These are phyloP conservation scores for Neurospora sp. DNA, from an alignment of 495 filamentous ascomycete genomes.

Conservation along the genomic window DNA sequence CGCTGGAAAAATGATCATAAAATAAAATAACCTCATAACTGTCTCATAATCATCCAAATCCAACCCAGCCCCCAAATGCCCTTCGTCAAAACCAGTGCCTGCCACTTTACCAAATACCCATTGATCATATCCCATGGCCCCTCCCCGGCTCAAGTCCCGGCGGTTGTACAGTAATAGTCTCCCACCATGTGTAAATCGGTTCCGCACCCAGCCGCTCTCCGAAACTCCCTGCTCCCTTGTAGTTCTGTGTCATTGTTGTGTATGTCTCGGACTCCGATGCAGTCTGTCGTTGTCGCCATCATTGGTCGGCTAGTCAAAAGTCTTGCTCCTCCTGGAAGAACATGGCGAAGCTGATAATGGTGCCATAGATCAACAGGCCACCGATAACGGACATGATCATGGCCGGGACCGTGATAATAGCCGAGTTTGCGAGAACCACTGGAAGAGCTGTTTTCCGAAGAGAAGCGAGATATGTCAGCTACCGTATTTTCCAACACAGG, in stretches of 20 bases:
- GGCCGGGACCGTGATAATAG: slow-evolving; percentile 66
- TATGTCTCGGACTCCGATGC: neutral
- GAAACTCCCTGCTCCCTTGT: neutral
- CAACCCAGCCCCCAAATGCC: neutral
- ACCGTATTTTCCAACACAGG: neutral
- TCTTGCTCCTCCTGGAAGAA: slow-evolving; percentile 97
- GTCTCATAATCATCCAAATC: neutral
- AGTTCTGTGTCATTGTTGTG: neutral
- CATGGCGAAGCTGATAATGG: slow-evolving; percentile 93
- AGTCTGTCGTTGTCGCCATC: neutral
- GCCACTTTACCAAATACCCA: neutral
- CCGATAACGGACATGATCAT: slow-evolving; percentile 94
- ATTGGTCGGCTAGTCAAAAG: slow-evolving; percentile 31
- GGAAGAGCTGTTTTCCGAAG: slow-evolving; percentile 61
- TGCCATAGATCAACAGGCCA: slow-evolving; percentile 90
- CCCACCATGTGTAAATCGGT: neutral
- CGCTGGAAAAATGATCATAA: neutral
- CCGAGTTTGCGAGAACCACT: slow-evolving; percentile 75
- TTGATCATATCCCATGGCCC: neutral
- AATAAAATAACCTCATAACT: neutral
- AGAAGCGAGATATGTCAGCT: slow-evolving; percentile 8
- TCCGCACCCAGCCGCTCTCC: neutral
- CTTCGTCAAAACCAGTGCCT: neutral
- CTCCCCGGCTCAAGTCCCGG: neutral
- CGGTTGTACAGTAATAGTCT: neutral